Conservation (phyloP, 2,329 filamentous ascomycete genomes). For the Ceratocystis smalleyi region DNA sequence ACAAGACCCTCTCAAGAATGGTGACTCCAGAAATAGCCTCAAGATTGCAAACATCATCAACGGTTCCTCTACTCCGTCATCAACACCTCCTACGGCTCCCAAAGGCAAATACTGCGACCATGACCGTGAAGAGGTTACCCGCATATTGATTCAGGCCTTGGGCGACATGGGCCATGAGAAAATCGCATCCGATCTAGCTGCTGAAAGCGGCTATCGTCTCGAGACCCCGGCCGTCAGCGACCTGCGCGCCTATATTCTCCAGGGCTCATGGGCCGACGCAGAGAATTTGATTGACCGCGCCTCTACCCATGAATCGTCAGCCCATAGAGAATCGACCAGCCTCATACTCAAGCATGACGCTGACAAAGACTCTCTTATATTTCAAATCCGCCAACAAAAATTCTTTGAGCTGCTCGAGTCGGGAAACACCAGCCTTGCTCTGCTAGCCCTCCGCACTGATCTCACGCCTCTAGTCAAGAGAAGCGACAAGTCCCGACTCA, state of each 20-base stretch:
- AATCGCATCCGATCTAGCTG: slow-evolving; percentile 58
- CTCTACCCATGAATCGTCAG: not conserved
- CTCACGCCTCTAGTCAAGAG: slow-evolving; percentile 75
- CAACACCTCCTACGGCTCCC: not conserved
- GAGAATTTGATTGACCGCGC: slow-evolving; percentile 57
- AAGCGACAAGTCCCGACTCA: slow-evolving; percentile 35
- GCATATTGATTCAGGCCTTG: slow-evolving; percentile 81
- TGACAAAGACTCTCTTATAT: slow-evolving; percentile 55
- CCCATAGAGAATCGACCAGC: not conserved
- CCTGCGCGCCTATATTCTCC: slow-evolving; percentile 65
- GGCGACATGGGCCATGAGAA: slow-evolving; percentile 72
- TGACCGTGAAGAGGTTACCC: slow-evolving; percentile 79
- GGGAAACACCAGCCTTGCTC: slow-evolving; percentile 54
- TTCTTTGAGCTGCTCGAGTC: slow-evolving; percentile 79
- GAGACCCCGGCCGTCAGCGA: slow-evolving; percentile 76
- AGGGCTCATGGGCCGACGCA: slow-evolving; percentile 71
- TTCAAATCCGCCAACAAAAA: slow-evolving; percentile 83
- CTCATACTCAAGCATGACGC: slow-evolving; percentile 1
- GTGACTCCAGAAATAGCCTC: not conserved
- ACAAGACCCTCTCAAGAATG: not conserved
- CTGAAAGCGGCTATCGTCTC: slow-evolving; percentile 73
- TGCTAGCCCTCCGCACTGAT: slow-evolving; percentile 74
- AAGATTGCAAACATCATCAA: slow-evolving; percentile 15
- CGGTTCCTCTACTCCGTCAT: not conserved
- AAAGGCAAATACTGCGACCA: slow-evolving; percentile 55